These are phyloP conservation scores for Curvularia verruculosa DNA, from an alignment of 2,329 filamentous ascomycete species.

Conservation along the genomic window DNA sequence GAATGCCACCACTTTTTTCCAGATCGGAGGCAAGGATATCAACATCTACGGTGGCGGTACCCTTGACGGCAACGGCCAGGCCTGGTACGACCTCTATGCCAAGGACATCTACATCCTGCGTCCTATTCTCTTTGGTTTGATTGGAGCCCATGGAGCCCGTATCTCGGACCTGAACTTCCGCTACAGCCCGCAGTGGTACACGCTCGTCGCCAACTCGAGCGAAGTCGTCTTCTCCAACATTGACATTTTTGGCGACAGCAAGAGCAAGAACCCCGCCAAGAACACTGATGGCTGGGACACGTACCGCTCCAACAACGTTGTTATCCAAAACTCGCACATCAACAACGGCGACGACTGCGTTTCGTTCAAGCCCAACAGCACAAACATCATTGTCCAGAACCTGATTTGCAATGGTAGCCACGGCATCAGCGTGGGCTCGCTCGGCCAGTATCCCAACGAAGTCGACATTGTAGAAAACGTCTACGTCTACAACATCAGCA, in stretches of 20 bases:
- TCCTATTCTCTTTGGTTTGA: slow-evolving; percentile 63
- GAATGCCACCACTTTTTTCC: slow-evolving; percentile 70
- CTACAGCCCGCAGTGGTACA: slow-evolving; percentile 68
- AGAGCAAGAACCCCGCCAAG: slow-evolving; percentile 62
- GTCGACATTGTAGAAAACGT: slow-evolving; percentile 72
- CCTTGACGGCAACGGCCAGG: slow-evolving; percentile 68
- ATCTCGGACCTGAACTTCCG: slow-evolving; percentile 66
- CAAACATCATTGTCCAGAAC: slow-evolving; percentile 70
- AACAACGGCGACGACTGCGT: slow-evolving; percentile 74
- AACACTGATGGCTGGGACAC: slow-evolving; percentile 71
- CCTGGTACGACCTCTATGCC: slow-evolving; percentile 69
- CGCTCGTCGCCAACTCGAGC: slow-evolving; percentile 68
- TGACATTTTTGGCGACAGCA: slow-evolving; percentile 62
- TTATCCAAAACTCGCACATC: slow-evolving; percentile 70
- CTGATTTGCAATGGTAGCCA: slow-evolving; percentile 72
- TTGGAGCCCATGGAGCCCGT: slow-evolving; percentile 63
- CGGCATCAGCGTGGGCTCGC: slow-evolving; percentile 73
- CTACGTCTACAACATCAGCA: slow-evolving; percentile 54
- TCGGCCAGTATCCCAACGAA: slow-evolving; percentile 69
- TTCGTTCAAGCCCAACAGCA: slow-evolving; percentile 76
- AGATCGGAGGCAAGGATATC: slow-evolving; percentile 68
- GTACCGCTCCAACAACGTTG: slow-evolving; percentile 65
- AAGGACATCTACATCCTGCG: slow-evolving; percentile 62
- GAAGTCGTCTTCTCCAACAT: slow-evolving; percentile 69
- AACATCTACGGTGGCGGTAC: slow-evolving; percentile 71